Evolutionary conservation across 108 stramenopile species (phyloP), one percentile per base, ranked within the genome.

Genomic region (Craspedostauros australis): DNA sequence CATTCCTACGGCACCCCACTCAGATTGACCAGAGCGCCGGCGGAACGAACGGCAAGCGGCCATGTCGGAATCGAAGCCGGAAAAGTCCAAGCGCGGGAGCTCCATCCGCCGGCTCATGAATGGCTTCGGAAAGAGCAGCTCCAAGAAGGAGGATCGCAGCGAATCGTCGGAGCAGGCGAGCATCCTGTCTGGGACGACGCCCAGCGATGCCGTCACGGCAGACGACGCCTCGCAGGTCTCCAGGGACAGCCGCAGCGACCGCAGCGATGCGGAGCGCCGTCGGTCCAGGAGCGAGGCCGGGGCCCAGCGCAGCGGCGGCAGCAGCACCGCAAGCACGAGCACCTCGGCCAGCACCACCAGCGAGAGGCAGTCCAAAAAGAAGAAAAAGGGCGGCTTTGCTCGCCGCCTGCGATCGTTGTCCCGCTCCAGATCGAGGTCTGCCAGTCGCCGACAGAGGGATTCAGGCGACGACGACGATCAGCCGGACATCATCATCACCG

Each of bases 401-500:
- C 15, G 43, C 5, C 66, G 73, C n/a, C 64, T 69, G 14, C 55
- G 74, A 19, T 69, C 67, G 15, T 28, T 69, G 36, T 69, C 68
- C 1, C 46, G 74, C 12, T 64, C 62, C 27, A 53, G 74, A 4
- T 55, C 57, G 20, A 29, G 14, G 18, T 37, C 14, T 37, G 37
- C 46, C 26, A 38, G 16, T 11, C 26, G 43, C 31, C 28, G 29
- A 22, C 51, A n/a, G 14, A 50, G 25, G 20, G 42, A 32, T 4
- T 8, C 11, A 36, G 32, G 26, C 19, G 28, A 21, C 3, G 20
- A 15, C 24, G 47, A 39, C 21, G 38, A 45, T 5, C 45, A 39
- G 12, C 45, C 54, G 20, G 63, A 63, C 39, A 80, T 78, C 32
- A 61, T 91, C 29, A 81, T 91, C 6, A 76, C 89, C 1, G 89